A percentile compares a stretch with the other conserved stretches of the same genome.
Evolutionary conservation across 495 filamentous ascomycete species (phyloP).

Genomic region (Hypoxylon perforatum): DNA sequence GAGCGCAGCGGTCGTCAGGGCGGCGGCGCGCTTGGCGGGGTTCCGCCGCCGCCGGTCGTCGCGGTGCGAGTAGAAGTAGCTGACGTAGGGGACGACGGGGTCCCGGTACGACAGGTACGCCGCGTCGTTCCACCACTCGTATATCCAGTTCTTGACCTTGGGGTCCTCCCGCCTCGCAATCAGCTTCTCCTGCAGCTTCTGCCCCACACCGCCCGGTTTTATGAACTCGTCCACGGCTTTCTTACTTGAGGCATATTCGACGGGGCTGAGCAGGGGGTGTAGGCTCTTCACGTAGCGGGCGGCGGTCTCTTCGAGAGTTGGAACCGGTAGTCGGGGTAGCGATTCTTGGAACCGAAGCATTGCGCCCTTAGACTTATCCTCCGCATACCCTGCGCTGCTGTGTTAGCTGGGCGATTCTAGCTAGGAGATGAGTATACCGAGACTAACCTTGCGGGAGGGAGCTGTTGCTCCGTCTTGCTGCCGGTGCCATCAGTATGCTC

Average conservation of each 20-base stretch:
- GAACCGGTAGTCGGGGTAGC: conserved; percentile 89
- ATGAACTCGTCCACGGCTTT: conserved; percentile 87
- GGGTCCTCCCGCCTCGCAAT: conserved; percentile 84
- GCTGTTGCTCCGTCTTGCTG: conserved; percentile 65
- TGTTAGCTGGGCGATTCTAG: conserved; percentile 22
- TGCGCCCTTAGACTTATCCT: conserved; percentile 88
- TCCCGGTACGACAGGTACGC: conserved; percentile 95
- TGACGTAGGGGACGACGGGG: conserved; percentile 97
- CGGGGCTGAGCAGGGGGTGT: conserved; percentile 77
- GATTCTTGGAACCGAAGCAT: conserved; percentile 98
- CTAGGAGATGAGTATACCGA: background rate
- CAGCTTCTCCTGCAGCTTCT: conserved; percentile 88
- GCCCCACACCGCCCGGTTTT: conserved; percentile 81
- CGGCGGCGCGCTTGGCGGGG: conserved; percentile 92
- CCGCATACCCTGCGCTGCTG: conserved; percentile 77
- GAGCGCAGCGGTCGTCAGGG: conserved; percentile 83
- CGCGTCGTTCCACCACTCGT: conserved; percentile 96
- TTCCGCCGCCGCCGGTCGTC: conserved; percentile 90
- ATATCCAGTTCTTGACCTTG: conserved; percentile 90
- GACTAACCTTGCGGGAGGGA: conserved; percentile 67
- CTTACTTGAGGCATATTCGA: conserved; percentile 80
- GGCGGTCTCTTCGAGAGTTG: conserved; percentile 91
- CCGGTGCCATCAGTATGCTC: conserved; percentile 64
- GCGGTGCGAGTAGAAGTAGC: conserved; percentile 98
- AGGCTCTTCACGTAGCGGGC: conserved; percentile 93